Evolutionary conservation across 805 yeast species (phyloP).

Genomic region (Jamesozyma spencerorum): DNA sequence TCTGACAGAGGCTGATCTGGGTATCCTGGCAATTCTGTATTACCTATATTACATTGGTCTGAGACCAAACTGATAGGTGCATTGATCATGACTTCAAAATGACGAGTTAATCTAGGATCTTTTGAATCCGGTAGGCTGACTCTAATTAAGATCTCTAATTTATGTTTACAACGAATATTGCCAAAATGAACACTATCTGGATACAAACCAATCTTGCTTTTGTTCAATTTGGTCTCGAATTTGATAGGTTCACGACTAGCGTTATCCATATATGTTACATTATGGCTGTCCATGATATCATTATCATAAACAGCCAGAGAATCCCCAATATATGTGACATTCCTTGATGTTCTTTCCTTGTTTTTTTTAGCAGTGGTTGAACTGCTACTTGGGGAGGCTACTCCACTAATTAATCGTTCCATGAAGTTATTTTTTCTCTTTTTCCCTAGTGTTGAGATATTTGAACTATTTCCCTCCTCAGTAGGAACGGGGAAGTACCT

Average conservation of each 20-base stretch:
- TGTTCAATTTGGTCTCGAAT: conserved; percentile 17
- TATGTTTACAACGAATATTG: conserved; percentile 54
- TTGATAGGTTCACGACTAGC: conserved; percentile 8
- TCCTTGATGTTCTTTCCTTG: neutral
- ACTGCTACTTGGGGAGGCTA: too few relatives aligned
- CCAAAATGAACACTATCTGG: conserved; percentile 56
- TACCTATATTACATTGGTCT: conserved; percentile 32
- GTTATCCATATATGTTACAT: neutral
- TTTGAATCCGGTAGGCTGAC: conserved; percentile 48
- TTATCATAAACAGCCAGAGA: neutral
- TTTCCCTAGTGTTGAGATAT: neutral
- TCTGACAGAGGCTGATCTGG: conserved; percentile 18
- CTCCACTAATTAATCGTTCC: neutral
- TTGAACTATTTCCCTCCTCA: conserved; percentile 6
- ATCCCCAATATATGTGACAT: neutral
- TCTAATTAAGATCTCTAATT: conserved; percentile 62
- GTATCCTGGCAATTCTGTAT: conserved; percentile 34
- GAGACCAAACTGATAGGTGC: conserved; percentile 58
- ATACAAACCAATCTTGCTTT: conserved; percentile 34
- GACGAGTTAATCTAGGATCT: conserved; percentile 44
- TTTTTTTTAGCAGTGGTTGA: too few relatives aligned
- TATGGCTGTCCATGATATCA: neutral
- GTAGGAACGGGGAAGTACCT: conserved; percentile 10
- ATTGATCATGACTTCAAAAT: conserved; percentile 72
- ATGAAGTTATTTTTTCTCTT: neutral